phyloP scores from a whole-genome alignment of 1,139 yeast genomes.

The Waltiozyma solani region DNA sequence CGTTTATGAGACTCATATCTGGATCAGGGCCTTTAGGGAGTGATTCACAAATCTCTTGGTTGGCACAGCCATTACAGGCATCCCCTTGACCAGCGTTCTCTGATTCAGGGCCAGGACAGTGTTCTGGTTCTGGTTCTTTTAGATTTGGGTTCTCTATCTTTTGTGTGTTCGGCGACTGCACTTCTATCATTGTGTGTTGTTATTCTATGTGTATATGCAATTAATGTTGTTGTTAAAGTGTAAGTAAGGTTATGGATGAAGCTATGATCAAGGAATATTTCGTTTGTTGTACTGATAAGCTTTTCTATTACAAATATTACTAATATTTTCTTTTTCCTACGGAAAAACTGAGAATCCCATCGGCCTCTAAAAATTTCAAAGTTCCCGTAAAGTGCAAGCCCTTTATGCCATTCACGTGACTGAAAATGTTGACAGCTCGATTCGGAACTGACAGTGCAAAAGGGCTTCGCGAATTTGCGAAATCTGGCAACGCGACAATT shows the following conservation, averaged over 20 bases:
- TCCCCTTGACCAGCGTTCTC: constrained; percentile 89
- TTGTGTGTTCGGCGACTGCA: constrained; percentile 12
- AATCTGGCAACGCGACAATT: too few relatives aligned
- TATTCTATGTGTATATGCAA: not conserved
- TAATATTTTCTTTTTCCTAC: too few relatives aligned
- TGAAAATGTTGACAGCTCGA: too few relatives aligned
- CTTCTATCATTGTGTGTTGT: constrained; percentile 9
- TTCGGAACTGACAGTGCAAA: too few relatives aligned
- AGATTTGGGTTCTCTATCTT: constrained; percentile 14
- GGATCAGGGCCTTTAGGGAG: constrained; percentile 95
- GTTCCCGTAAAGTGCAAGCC: too few relatives aligned
- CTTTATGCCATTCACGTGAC: too few relatives aligned
- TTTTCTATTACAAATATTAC: too few relatives aligned
- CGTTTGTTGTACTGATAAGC: too few relatives aligned
- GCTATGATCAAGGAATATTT: too few relatives aligned
- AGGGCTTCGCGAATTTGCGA: too few relatives aligned
- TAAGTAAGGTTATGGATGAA: not conserved
- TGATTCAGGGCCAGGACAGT: constrained; percentile 97
- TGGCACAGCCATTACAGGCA: constrained; percentile 93
- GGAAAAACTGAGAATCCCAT: too few relatives aligned
- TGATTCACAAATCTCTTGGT: constrained; percentile 80
- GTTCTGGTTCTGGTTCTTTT: constrained; percentile 70
- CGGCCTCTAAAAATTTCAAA: too few relatives aligned
- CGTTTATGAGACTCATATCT: constrained; percentile 71
- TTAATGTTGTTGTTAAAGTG: not conserved